A percentile compares a stretch with the other conserved stretches of the same genome.
phyloP scores from a whole-genome alignment of 2,329 filamentous ascomycete species.

The Lachnellula arida region DNA sequence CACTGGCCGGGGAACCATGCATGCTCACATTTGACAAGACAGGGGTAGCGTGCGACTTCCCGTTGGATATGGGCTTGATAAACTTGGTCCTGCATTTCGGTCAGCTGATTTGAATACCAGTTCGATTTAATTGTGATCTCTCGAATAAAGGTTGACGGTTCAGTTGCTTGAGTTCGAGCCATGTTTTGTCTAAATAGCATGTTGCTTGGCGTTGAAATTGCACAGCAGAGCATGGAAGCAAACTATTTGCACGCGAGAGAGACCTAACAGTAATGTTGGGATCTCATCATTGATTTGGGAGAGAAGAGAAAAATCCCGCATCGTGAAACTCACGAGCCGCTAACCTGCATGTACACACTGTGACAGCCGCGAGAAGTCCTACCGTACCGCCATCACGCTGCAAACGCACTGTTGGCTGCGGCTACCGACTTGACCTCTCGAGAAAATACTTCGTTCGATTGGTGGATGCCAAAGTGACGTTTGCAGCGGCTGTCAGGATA shows the following conservation, averaged over 20 bases:
- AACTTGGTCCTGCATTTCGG: slow-evolving; percentile 4
- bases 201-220: no score
- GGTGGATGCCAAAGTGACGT: neutral
- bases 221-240: no score
- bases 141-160: no score
- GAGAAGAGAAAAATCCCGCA: neutral
- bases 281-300: no score
- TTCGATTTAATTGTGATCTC: no score
- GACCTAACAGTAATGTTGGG: no score
- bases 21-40: slow-evolving; percentile 4
- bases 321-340: neutral
- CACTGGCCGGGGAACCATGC: neutral
- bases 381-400: no score
- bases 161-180: no score
- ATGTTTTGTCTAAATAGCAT: no score
- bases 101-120: neutral
- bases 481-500: neutral
- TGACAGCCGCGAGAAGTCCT: neutral
- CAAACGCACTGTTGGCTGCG: no score
- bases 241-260: no score
- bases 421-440: neutral
- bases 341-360: neutral
- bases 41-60: slow-evolving; percentile 2
- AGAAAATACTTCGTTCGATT: neutral
- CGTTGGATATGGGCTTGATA: neutral